These are phyloP conservation scores for Hypoxylon perforatum DNA, from an alignment of 495 filamentous ascomycete species.

Conservation along the genomic window DNA sequence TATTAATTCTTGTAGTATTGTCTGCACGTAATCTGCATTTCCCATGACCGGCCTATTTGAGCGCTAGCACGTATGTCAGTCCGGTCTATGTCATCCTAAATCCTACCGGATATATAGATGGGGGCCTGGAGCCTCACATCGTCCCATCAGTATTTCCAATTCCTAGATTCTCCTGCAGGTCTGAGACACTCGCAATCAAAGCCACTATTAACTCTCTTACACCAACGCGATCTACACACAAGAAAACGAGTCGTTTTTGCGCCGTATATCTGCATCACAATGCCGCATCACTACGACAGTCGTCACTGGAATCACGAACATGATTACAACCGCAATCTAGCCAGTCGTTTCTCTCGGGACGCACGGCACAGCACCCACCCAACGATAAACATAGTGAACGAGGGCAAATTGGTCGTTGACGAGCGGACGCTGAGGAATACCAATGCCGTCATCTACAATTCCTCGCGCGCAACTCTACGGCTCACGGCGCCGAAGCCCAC, in stretches of 20 bases:
- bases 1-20: constrained; percentile 1
- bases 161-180: neutral
- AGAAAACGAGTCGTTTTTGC: neutral
- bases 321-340: constrained; percentile 15
- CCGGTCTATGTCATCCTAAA: neutral
- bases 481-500: constrained; percentile 9
- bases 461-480: constrained; percentile 34
- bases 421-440: constrained; percentile 15
- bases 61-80: constrained; percentile 10
- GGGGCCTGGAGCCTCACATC: neutral
- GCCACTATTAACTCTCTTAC: neutral
- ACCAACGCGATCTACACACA: neutral
- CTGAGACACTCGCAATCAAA: neutral
- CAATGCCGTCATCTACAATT: constrained; percentile 49
- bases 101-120: constrained; percentile 1
- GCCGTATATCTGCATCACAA: neutral
- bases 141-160: neutral
- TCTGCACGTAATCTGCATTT: neutral
- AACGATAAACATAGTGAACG: constrained; percentile 39
- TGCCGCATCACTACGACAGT: constrained; percentile 30
- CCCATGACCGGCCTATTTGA: neutral
- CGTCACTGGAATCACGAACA: constrained; percentile 10
- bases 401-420: constrained; percentile 33
- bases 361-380: constrained; percentile 20
- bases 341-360: constrained; percentile 18